Evolutionary conservation across 306 rosid species (phyloP).

Genomic region (Corylus heterophylla): DNA sequence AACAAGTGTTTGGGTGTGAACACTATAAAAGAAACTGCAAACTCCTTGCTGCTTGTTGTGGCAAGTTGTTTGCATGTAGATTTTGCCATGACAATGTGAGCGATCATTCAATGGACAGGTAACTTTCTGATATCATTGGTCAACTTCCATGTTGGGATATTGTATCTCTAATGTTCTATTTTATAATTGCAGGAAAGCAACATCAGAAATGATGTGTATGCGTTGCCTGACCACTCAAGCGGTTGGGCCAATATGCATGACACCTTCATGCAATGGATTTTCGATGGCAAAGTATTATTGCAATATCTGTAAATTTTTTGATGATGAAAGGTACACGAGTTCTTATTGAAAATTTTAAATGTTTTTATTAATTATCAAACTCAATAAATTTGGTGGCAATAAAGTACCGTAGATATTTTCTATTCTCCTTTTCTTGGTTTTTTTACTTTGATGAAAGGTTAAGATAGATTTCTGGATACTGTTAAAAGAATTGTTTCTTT

Average conservation of each 20-base stretch:
- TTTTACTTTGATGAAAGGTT: constrained; percentile 8
- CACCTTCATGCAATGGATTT: constrained; percentile 85
- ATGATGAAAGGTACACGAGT: constrained; percentile 78
- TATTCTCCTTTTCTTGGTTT: constrained; percentile 10
- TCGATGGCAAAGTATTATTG: constrained; percentile 90
- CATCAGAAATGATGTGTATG: constrained; percentile 98
- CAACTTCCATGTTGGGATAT: constrained; percentile 9
- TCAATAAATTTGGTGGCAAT: not conserved
- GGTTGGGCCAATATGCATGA: constrained; percentile 77
- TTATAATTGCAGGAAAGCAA: constrained; percentile 70
- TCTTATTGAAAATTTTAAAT: constrained; percentile 22
- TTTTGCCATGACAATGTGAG: constrained; percentile 98
- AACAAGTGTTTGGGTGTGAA: constrained; percentile 83
- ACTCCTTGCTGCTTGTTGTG: constrained; percentile 95
- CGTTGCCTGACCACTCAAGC: constrained; percentile 72
- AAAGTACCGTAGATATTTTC: not conserved
- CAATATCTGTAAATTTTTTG: constrained; percentile 93
- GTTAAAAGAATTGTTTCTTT: not conserved
- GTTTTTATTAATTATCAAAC: not conserved
- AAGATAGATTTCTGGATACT: not conserved
- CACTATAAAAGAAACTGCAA: constrained; percentile 99
- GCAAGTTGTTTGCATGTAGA: constrained; percentile 89
- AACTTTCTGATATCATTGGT: constrained; percentile 25
- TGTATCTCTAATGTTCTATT: constrained; percentile 30
- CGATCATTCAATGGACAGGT: constrained; percentile 99